Base-by-base conservation (phyloP, 2,329 filamentous ascomycete species). In the Eutypa lata region DNA sequence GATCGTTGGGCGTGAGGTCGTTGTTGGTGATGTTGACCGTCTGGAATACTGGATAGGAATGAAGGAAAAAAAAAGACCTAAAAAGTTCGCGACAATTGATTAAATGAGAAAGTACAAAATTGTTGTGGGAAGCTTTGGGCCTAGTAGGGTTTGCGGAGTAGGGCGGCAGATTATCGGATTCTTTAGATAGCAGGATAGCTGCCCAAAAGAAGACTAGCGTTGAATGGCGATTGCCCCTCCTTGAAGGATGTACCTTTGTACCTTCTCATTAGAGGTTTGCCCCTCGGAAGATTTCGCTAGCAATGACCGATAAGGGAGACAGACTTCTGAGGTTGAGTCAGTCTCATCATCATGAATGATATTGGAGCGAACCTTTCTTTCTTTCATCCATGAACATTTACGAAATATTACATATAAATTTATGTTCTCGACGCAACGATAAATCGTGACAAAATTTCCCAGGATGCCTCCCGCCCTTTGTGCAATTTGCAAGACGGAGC, bases 401-500 rank as follows among this genome's bases (percentile, higher is more conserved):
- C 42, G 10, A 35, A 13, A 47, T 31, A 51, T 31, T 31, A 10
- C 5, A 31, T 5, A 31, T 6, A 6, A 31, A 31, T 5, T 10
- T 10, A 31, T n/a, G n/a, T n/a, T n/a, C n/a, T n/a, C n/a, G n/a
- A n/a, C n/a, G n/a, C n/a, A n/a, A n/a, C 8, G 2, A 2, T 43
- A 26, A 13, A 14, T 28, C 3, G 26, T 31, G 10, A 5, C 45
- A 35, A 43, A 45, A n/a, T 37, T 37, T 52, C 24, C 43, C n/a
- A 51, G 53, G 18, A 96, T 97, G 93, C 80, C 91, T 7, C 90
- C 91, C 21, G 80, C 82, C 19, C 74, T 81, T 21, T 99, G 94
- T 69, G 84, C 85, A 49, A 77, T 86, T 58, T 99, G 94, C 75
- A 81, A 88, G 58, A 81, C 78, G 21, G 81, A 88, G 57, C 84